Conservation (phyloP, 148 eudicot species). For the Fallopia convolvulus region DNA sequence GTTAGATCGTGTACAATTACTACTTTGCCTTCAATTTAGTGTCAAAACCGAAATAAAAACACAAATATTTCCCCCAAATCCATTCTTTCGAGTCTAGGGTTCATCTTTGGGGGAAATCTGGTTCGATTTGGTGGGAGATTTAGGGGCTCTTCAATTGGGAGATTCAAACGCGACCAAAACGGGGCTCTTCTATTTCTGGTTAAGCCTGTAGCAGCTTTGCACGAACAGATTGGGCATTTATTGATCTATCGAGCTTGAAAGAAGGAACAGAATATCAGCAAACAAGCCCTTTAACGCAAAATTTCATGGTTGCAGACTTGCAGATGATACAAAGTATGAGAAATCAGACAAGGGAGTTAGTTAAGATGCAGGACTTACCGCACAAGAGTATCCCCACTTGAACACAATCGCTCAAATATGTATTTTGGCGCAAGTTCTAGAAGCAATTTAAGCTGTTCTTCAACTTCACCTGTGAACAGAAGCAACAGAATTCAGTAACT, state of each 20-base stretch:
- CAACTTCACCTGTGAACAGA: slow-evolving; percentile 57
- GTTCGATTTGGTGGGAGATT: too few relatives aligned
- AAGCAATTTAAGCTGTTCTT: slow-evolving; percentile 63
- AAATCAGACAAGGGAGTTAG: neutral
- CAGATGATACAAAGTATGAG: neutral
- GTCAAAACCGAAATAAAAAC: too few relatives aligned
- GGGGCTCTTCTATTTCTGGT: neutral
- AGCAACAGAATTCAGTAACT: slow-evolving; percentile 2
- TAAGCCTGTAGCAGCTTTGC: slow-evolving; percentile 44
- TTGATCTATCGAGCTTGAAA: slow-evolving; percentile 58
- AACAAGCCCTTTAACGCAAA: neutral
- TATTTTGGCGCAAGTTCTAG: slow-evolving; percentile 77
- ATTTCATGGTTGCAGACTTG: neutral
- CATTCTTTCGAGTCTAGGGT: too few relatives aligned
- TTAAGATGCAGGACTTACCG: slow-evolving; percentile 33
- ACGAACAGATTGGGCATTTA: slow-evolving; percentile 47
- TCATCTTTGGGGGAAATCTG: too few relatives aligned
- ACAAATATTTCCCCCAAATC: too few relatives aligned
- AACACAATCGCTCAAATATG: slow-evolving; percentile 41
- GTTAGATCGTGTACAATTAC: too few relatives aligned
- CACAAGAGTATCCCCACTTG: slow-evolving; percentile 55
- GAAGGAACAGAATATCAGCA: slow-evolving; percentile 5
- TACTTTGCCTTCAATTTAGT: too few relatives aligned
- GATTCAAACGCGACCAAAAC: too few relatives aligned
- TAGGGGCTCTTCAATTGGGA: too few relatives aligned